Evolutionary conservation across 1,284 basidiomycete genomes (phyloP).

Genomic region (Leccinum fallax): DNA sequence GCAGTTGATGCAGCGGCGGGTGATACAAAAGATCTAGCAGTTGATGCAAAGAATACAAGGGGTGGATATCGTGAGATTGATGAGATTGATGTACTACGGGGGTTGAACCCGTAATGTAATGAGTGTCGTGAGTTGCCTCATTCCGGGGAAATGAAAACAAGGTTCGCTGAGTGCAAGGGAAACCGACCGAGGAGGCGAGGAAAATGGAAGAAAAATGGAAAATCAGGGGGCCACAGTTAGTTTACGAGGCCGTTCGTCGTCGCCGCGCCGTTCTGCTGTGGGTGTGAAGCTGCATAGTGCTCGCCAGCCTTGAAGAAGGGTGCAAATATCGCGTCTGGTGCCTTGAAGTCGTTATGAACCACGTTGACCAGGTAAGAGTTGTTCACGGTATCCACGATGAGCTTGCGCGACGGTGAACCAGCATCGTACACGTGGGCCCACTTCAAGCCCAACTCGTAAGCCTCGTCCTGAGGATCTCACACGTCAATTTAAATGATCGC

Average conservation of each 20-base stretch:
- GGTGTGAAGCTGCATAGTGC: conserved; percentile 51
- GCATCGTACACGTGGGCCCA: conserved; percentile 83
- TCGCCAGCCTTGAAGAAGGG: conserved; percentile 81
- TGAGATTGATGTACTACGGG: conserved; percentile 50
- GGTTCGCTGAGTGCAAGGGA: conserved; percentile 4
- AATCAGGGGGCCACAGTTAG: conserved; percentile 10
- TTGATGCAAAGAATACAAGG: conserved; percentile 42
- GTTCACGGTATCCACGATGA: conserved; percentile 83
- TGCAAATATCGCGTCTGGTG: conserved; percentile 81
- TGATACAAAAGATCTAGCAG: conserved; percentile 38
- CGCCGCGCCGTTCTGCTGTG: conserved; percentile 24
- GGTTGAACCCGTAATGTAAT: conserved; percentile 69
- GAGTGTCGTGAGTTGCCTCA: conserved; percentile 31
- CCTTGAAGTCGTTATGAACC: conserved; percentile 96
- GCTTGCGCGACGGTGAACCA: conserved; percentile 62
- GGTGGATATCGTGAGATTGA: conserved; percentile 25
- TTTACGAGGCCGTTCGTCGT: conserved; percentile 37
- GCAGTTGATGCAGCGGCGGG: conserved; percentile 46
- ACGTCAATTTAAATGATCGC: neutral
- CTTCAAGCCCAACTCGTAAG: conserved; percentile 92
- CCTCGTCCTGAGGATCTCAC: conserved; percentile 74
- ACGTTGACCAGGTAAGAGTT: conserved; percentile 92
- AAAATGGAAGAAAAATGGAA: conserved; percentile 1
- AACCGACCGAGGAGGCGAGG: conserved; percentile 6
- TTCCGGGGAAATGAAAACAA: conserved; percentile 1